These are phyloP conservation scores for Urtica urens DNA, from an alignment of 306 rosid species.

Conservation along the genomic window DNA sequence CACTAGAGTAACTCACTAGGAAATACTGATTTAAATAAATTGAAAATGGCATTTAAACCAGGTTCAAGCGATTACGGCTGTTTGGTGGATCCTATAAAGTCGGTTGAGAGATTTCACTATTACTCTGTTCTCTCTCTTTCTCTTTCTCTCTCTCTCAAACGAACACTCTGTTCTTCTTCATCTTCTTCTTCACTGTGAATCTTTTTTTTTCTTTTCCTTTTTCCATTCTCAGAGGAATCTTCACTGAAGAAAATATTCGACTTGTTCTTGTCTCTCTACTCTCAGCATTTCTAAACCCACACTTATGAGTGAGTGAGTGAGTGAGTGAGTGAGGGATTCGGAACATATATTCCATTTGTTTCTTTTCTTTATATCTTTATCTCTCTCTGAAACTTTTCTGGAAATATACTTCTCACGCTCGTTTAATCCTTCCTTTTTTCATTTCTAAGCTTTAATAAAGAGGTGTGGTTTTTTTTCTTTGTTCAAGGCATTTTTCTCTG, in stretches of 20 bases:
- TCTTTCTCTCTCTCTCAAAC: conserved; percentile 5
- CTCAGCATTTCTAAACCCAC: background rate
- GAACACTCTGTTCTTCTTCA: conserved; percentile 7
- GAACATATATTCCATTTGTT: conserved; percentile 18
- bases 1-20: background rate
- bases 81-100: conserved; percentile 52
- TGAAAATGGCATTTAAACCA: conserved; percentile 15
- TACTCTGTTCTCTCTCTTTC: conserved; percentile 1
- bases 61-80: conserved; percentile 27
- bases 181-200: conserved; percentile 6
- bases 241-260: conserved; percentile 5
- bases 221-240: conserved; percentile 9
- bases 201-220: conserved; percentile 3
- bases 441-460: background rate
- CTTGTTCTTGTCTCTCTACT: background rate
- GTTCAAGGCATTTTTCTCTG: conserved; percentile 21
- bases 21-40: background rate
- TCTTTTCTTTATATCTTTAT: conserved; percentile 3
- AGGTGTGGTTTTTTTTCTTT: conserved; percentile 18
- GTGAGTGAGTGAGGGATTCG: conserved; percentile 12
- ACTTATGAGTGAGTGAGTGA: background rate
- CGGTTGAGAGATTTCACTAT: no score
- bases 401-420: conserved; percentile 23
- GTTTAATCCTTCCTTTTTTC: background rate
- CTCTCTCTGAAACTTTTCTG: conserved; percentile 19